A percentile compares a stretch with the other conserved stretches of the same genome.
phyloP scores from a whole-genome alignment of 805 yeast species.

The Wilhelminamyces savonicus region DNA sequence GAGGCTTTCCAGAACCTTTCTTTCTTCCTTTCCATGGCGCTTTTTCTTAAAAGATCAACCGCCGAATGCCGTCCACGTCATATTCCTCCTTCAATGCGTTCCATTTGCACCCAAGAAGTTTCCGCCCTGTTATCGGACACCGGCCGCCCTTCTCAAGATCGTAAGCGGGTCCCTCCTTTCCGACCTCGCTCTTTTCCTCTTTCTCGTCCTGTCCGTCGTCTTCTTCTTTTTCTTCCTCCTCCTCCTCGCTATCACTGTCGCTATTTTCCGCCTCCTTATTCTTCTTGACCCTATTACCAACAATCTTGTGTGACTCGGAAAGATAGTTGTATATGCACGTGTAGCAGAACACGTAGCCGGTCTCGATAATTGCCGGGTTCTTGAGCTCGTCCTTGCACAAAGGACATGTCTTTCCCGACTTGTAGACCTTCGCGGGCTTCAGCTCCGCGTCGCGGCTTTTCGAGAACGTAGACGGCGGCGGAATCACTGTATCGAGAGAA shows the following conservation, averaged over 20 bases:
- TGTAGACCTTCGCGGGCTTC: constrained; percentile 15
- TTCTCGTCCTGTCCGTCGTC: constrained; percentile 5
- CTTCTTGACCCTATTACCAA: constrained; percentile 10
- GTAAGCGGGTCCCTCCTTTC: constrained; percentile 4
- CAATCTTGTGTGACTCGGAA: constrained; percentile 37
- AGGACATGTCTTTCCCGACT: constrained; percentile 48
- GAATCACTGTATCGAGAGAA: constrained; percentile 41
- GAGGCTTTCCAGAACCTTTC: no score
- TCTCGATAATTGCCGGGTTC: constrained; percentile 84
- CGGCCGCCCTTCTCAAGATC: constrained; percentile 51
- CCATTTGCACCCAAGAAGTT: constrained; percentile 65
- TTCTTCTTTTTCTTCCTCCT: constrained; percentile 10
- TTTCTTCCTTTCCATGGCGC: no score
- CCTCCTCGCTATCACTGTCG: constrained; percentile 10
- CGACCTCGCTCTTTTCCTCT: constrained; percentile 4
- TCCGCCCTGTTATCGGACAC: constrained; percentile 79
- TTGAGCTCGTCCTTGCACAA: constrained; percentile 58
- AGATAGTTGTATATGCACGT: constrained; percentile 72
- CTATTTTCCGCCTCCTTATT: constrained; percentile 4
- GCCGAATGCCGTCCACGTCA: constrained; percentile 70
- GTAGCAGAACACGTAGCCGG: constrained; percentile 88
- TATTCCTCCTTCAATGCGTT: constrained; percentile 53
- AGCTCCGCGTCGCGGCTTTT: constrained; percentile 8
- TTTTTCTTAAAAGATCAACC: constrained; percentile 58
- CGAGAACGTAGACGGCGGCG: constrained; percentile 35